Percentiles rank a stretch among this genome's conserved stretches.
phyloP scores from a whole-genome alignment of 257 asterid genomes.

The Solanum lignicaule region DNA sequence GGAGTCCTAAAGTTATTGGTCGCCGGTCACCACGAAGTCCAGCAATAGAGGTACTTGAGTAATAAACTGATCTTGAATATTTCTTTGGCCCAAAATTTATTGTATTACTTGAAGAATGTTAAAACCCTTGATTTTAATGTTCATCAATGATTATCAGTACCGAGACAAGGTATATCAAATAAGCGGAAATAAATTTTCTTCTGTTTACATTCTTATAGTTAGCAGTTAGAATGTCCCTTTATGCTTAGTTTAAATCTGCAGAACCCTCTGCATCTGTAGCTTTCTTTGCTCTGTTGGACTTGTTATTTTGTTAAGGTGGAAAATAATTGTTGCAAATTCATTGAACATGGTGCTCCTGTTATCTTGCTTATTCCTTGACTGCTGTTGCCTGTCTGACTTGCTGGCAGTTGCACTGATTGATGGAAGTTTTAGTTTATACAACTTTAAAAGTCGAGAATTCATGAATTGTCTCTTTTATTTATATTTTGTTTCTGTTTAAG shows the following conservation, averaged over 20 bases:
- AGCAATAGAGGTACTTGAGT: constrained; percentile 46
- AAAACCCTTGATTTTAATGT: neutral
- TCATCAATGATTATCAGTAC: neutral
- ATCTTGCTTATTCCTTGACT: neutral
- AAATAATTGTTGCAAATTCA: neutral
- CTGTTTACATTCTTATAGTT: neutral
- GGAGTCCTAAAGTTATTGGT: constrained; percentile 51
- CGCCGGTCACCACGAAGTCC: constrained; percentile 64
- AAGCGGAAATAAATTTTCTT: neutral
- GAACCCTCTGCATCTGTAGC: neutral
- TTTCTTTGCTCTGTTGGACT: neutral
- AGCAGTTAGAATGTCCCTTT: neutral
- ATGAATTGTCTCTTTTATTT: no score
- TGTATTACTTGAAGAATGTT: neutral
- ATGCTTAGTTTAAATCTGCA: neutral
- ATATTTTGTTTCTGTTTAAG: neutral
- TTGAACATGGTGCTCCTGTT: neutral
- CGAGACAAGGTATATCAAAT: neutral
- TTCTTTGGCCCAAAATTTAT: neutral
- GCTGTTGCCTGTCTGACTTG: neutral
- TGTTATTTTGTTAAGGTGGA: neutral
- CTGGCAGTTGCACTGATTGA: neutral
- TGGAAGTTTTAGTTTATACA: neutral
- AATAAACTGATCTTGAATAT: neutral
- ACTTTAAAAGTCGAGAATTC: neutral